phyloP scores from a whole-genome alignment of 2,329 filamentous ascomycete genomes.

The Verticillium dahliae region DNA sequence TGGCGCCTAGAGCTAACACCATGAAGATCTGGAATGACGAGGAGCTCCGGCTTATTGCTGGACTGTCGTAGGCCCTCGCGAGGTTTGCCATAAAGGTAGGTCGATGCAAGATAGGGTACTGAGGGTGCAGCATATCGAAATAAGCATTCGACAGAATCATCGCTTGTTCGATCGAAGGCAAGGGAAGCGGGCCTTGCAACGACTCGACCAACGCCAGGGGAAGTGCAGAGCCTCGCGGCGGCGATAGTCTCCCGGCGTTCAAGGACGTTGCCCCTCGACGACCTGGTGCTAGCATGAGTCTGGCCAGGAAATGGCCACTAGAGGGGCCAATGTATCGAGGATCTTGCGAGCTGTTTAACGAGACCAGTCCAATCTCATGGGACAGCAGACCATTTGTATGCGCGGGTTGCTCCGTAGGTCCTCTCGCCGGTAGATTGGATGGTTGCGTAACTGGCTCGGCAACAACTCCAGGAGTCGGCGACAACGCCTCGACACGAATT shows the following conservation, averaged over 20 bases:
- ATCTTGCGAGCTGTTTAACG: conserved; percentile 37
- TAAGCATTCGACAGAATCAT: conserved; percentile 36
- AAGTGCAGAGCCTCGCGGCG: conserved; percentile 8
- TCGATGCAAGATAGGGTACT: conserved; percentile 43
- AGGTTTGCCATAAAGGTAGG: conserved; percentile 26
- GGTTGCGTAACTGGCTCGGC: not conserved
- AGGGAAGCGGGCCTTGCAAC: conserved; percentile 21
- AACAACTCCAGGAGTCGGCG: not conserved
- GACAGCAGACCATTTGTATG: conserved; percentile 20
- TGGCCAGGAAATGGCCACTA: conserved; percentile 46
- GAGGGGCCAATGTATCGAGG: conserved; percentile 49
- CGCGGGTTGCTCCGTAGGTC: conserved; percentile 5
- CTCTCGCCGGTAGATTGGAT: not conserved
- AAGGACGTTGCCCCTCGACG: conserved; percentile 15
- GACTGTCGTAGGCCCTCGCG: conserved; percentile 8
- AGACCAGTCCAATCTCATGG: conserved; percentile 47
- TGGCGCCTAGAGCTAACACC: conserved; percentile 44
- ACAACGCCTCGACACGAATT: not conserved
- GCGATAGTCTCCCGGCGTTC: conserved; percentile 6
- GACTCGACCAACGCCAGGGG: conserved; percentile 23
- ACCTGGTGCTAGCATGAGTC: conserved; percentile 35
- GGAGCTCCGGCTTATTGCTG: conserved; percentile 13
- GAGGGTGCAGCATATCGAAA: conserved; percentile 38
- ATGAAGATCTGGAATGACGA: conserved; percentile 41
- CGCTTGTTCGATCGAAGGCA: conserved; percentile 26